A percentile compares a stretch with the other conserved stretches of the same genome.
Evolutionary conservation across 23 red algal genomes (phyloP).

Genomic region (Pyropia haitanensis): DNA sequence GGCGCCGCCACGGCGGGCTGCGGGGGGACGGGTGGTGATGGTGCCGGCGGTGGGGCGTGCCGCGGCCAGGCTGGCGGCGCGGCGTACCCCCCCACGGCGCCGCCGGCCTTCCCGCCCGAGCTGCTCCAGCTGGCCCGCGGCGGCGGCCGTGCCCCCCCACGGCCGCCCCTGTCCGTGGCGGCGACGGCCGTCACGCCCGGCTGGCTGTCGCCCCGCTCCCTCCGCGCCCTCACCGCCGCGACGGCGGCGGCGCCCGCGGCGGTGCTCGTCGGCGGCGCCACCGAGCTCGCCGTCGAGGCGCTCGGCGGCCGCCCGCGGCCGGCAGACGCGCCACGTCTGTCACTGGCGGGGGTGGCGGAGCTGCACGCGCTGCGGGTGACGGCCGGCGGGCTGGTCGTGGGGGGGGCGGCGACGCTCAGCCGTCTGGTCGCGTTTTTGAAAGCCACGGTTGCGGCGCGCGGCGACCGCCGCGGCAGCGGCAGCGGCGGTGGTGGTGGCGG

Average conservation of each 20-base stretch:
- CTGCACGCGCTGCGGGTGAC: constrained; percentile 6
- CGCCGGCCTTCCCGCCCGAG: constrained; percentile 19
- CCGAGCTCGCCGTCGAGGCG: constrained; percentile 66
- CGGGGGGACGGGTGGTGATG: not conserved
- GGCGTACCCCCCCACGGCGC: not conserved
- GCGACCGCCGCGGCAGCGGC: not conserved
- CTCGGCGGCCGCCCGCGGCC: constrained; percentile 16
- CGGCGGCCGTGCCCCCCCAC: constrained; percentile 1
- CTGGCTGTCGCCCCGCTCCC: constrained; percentile 35
- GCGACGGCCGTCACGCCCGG: not conserved
- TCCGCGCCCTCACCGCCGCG: constrained; percentile 7
- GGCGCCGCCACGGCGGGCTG: constrained; percentile 10
- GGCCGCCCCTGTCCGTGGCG: not conserved
- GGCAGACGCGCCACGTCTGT: not conserved
- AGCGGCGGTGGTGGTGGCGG: too few relatives aligned
- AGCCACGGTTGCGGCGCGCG: not conserved
- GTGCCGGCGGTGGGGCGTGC: too few relatives aligned
- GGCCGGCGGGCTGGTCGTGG: constrained; percentile 32
- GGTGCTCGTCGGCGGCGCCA: constrained; percentile 47
- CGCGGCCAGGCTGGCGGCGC: too few relatives aligned
- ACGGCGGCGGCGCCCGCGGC: constrained; percentile 11
- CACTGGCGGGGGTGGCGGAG: constrained; percentile 26
- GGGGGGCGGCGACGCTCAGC: constrained; percentile 41
- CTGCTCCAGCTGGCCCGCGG: constrained; percentile 8
- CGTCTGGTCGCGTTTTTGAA: constrained; percentile 10